These are phyloP conservation scores for Aspergillus brunneoviolaceus DNA, from an alignment of 2,329 filamentous ascomycete species.

Conservation along the genomic window DNA sequence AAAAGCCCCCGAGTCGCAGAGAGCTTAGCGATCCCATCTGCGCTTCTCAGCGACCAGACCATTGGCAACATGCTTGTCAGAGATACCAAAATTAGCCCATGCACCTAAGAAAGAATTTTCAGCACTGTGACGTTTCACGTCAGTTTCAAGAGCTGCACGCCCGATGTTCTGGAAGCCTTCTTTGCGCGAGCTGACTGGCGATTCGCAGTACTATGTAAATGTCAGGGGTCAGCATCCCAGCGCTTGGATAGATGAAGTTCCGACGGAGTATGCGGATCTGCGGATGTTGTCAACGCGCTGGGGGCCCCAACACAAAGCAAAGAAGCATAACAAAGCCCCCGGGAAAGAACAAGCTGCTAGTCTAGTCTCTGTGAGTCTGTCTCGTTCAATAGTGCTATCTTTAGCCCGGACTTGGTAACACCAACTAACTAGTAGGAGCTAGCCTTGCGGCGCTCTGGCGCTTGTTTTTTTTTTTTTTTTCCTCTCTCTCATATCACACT, in stretches of 20 bases:
- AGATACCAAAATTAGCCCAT: conserved; percentile 6
- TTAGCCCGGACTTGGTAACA: not conserved
- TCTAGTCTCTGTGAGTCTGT: not conserved
- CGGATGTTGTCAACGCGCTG: not conserved
- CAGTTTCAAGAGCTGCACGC: conserved; percentile 12
- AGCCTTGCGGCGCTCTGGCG: not conserved
- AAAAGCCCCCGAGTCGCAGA: not conserved
- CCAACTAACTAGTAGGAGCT: not conserved
- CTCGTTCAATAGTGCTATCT: not conserved
- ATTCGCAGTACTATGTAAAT: not conserved
- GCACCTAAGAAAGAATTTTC: not conserved
- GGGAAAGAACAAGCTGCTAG: not conserved
- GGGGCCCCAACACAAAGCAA: not conserved
- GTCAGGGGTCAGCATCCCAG: conserved; percentile 7
- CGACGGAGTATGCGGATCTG: too few species aligned
- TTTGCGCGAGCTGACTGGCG: conserved; percentile 8
- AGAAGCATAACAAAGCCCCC: not conserved
- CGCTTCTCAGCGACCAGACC: not conserved
- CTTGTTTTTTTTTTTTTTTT: not conserved
- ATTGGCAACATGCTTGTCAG: not conserved
- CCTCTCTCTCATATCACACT: too few species aligned
- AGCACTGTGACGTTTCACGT: conserved; percentile 7
- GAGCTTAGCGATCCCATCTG: too few species aligned
- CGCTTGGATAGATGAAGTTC: not conserved
- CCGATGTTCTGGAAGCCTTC: conserved; percentile 13